Evolutionary conservation across 2,329 filamentous ascomycete species (phyloP), one percentile per base, ranked within the genome.

Genomic region (Neoscytalidium dimidiatum): DNA sequence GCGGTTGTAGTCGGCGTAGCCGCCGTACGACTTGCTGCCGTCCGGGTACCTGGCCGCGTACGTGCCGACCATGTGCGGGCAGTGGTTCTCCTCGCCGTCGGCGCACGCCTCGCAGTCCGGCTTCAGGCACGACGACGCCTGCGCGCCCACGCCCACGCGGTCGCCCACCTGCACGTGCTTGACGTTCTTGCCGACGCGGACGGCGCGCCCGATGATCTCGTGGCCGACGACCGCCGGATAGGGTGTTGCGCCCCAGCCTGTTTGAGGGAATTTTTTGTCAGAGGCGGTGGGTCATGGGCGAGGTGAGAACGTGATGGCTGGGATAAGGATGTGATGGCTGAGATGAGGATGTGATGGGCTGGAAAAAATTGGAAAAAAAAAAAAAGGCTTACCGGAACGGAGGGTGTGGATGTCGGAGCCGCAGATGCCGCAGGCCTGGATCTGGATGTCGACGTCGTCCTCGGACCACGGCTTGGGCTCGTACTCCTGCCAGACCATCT

Each of bases 11-110:
- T 81, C 77, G 6, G 84, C 84, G 68, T 86, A 88, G 0, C 81
- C 91, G 3, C 91, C 91, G 70, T 91, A 90, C 1, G 86, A 85
- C 74, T 85, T 88, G 68, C 80, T 84, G 7, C 88, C 88, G 68
- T 88, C 81, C 6, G 80, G 77, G 70, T 88, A 89, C 23, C 79
- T 82, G 43, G 80, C 79, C 67, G 85, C 85, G 69, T 89, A 91
- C 0, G 88, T 91, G 62, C 84, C 81, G 21, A 85, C 76, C 73
- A 84, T 83, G 28, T 73, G 75, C 4, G 71, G 66, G 68, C 81
- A 83, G 67, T 82, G 75, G 53, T 80, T 78, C 65, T 82, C 80
- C 11, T 71, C 69, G 17, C 82, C 82, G 44, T 72, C 71, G 3
- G 75, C 74, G 69, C 86, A 88, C 63, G 85, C 83, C 51, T 84